Evolutionary conservation across 2,329 filamentous ascomycete genomes (phyloP).

Genomic region (Neofusicoccum cordaticola): DNA sequence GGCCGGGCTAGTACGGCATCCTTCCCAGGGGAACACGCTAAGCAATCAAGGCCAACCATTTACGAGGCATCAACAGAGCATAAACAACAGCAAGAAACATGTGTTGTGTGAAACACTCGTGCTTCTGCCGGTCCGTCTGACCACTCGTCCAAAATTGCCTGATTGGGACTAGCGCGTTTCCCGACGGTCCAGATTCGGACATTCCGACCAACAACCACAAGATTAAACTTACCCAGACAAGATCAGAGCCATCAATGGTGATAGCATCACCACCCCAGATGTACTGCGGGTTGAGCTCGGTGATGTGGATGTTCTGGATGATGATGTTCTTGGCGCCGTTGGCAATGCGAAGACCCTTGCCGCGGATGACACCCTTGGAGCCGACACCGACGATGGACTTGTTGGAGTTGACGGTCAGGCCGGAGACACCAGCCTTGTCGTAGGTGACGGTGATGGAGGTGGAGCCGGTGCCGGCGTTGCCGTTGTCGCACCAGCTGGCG

Average conservation of each 20-base stretch:
- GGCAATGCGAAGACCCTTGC: constrained; percentile 54
- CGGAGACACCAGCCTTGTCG: constrained; percentile 52
- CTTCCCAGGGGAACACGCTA: too few species aligned
- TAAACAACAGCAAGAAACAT: too few species aligned
- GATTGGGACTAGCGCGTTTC: too few species aligned
- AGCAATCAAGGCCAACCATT: too few species aligned
- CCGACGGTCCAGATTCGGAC: too few species aligned
- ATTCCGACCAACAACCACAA: too few species aligned
- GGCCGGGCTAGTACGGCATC: too few species aligned
- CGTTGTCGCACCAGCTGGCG: constrained; percentile 59
- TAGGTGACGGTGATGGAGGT: constrained; percentile 42
- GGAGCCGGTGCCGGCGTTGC: constrained; percentile 53
- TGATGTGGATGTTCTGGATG: constrained; percentile 45
- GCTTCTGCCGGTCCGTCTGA: too few species aligned
- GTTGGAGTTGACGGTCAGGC: constrained; percentile 55
- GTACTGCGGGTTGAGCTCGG: constrained; percentile 34
- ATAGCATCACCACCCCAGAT: constrained; percentile 37
- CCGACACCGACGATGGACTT: constrained; percentile 58
- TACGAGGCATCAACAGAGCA: too few species aligned
- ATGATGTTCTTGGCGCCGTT: constrained; percentile 53
- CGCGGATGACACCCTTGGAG: constrained; percentile 54
- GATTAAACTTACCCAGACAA: constrained; percentile 22
- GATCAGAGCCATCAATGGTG: constrained; percentile 29
- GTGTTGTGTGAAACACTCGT: too few species aligned
- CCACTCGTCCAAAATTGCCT: too few species aligned